phyloP scores from a whole-genome alignment of 768 basidiomycete genomes.

The Mycena galopus region DNA sequence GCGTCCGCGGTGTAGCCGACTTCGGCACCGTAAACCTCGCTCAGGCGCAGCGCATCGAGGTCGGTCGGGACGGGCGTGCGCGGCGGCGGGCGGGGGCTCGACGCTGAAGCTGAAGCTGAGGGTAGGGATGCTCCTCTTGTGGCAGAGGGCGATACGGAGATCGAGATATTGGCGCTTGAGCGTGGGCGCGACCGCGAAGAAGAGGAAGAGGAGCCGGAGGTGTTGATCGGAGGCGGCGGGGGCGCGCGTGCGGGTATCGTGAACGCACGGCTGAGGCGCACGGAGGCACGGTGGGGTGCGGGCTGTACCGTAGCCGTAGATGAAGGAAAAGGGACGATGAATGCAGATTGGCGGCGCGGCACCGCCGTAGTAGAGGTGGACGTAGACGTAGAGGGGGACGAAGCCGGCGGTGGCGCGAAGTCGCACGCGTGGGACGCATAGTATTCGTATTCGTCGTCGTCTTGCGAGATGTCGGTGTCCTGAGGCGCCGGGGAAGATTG shows the following conservation, averaged over 20 bases:
- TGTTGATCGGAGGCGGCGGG: conserved; percentile 27
- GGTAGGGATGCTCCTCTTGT: too few relatives aligned
- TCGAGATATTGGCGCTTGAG: not conserved
- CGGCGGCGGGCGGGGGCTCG: conserved; percentile 31
- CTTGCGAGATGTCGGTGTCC: not conserved
- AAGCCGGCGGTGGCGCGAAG: not conserved
- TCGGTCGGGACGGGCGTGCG: conserved; percentile 29
- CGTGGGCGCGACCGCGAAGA: not conserved
- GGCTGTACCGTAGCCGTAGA: not conserved
- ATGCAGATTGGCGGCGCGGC: conserved; percentile 6
- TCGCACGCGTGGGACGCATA: conserved; percentile 21
- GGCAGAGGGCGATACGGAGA: not conserved
- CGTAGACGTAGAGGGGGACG: not conserved
- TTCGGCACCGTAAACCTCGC: too few relatives aligned
- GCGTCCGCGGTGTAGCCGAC: not conserved
- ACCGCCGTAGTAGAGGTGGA: not conserved
- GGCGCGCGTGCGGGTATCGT: conserved; percentile 28
- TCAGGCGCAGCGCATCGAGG: not conserved
- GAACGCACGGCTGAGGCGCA: conserved; percentile 18
- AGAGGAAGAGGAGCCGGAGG: too few relatives aligned
- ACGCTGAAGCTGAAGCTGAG: too few relatives aligned
- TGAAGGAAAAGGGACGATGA: too few relatives aligned
- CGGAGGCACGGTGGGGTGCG: not conserved
- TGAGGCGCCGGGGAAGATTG: too few relatives aligned
- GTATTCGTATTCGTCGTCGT: conserved; percentile 28